phyloP scores from a whole-genome alignment of 345 rosid genomes.

The Microcos paniculata region DNA sequence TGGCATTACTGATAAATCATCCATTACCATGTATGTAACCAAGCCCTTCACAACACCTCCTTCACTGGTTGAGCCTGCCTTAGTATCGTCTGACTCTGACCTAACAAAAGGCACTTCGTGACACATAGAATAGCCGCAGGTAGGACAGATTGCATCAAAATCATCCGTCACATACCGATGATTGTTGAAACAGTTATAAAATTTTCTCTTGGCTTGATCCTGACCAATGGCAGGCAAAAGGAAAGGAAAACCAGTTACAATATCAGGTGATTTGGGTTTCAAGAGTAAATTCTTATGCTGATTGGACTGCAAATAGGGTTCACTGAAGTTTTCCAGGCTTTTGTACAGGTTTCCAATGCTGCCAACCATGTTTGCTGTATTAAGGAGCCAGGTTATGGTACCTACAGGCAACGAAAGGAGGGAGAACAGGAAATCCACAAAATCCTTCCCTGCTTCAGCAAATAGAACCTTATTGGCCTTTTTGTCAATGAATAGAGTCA shows the following conservation, averaged over 20 bases:
- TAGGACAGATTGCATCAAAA: not conserved
- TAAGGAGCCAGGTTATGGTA: not conserved
- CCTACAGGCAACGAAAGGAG: not conserved
- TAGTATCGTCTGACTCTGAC: not conserved
- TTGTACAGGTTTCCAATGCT: not conserved
- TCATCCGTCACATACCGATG: not conserved
- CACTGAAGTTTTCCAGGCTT: not conserved
- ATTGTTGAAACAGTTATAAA: not conserved
- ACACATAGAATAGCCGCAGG: no score
- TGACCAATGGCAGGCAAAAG: not conserved
- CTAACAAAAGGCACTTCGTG: no score
- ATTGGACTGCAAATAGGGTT: not conserved
- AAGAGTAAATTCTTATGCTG: not conserved
- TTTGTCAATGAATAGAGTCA: not conserved
- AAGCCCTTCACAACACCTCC: not conserved
- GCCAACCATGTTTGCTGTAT: not conserved
- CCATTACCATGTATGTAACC: not conserved
- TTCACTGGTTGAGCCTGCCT: not conserved
- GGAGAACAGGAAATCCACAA: not conserved
- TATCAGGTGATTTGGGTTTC: not conserved
- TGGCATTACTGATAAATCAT: not conserved
- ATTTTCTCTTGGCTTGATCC: not conserved
- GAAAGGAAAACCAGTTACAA: not conserved
- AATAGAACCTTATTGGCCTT: not conserved
- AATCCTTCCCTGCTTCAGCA: not conserved